Conservation (phyloP, 108 stramenopile genomes). For the Skeletonema grethae region DNA sequence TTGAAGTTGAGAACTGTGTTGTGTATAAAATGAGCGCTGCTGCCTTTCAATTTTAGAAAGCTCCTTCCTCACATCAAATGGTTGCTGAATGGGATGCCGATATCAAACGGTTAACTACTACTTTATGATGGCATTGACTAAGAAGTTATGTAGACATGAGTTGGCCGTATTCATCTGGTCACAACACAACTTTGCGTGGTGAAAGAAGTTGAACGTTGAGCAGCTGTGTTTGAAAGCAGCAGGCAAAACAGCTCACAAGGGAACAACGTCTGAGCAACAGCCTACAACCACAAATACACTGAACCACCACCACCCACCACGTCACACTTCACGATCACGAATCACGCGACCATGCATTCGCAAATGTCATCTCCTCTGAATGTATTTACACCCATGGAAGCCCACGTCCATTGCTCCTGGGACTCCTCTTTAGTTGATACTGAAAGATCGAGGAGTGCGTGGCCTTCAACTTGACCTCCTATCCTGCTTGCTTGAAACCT, state of each 20-base stretch:
- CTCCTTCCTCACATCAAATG: not conserved
- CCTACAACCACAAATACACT: too few species aligned
- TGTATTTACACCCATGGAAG: not conserved
- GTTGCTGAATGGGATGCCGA: too few species aligned
- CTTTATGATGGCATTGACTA: too few species aligned
- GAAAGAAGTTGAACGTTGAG: not conserved
- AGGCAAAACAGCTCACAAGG: not conserved
- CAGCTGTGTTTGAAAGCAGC: not conserved
- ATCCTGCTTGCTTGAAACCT: not conserved
- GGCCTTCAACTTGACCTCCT: conserved; percentile 2
- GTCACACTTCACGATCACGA: too few species aligned
- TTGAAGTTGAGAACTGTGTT: not conserved
- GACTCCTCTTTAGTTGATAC: not conserved
- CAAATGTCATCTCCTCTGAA: not conserved
- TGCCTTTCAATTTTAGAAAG: not conserved
- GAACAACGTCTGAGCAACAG: too few species aligned
- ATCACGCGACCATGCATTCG: too few species aligned
- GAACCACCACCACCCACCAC: too few species aligned
- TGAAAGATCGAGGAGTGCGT: conserved; percentile 10
- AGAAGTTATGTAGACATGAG: too few species aligned
- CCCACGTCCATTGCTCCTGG: not conserved
- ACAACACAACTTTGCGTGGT: too few species aligned
- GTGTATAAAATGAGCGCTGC: not conserved
- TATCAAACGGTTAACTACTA: too few species aligned
- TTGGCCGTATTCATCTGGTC: too few species aligned